These are phyloP conservation scores for Stellera chamaejasme DNA, from an alignment of 345 rosid species.

Conservation along the genomic window DNA sequence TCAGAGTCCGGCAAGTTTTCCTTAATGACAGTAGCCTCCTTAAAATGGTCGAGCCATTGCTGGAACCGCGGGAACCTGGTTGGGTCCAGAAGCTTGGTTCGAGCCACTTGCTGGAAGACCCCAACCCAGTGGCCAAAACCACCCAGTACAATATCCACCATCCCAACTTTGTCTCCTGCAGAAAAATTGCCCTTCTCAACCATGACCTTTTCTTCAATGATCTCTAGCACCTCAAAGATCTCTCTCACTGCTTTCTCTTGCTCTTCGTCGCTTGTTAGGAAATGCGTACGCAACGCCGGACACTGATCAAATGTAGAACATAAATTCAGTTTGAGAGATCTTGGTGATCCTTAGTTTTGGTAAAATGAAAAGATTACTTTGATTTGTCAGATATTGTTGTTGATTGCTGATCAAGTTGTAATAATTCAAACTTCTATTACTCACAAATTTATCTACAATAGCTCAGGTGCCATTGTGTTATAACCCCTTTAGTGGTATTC, in stretches of 20 bases:
- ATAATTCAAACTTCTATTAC: no score
- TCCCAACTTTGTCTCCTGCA: slow-evolving; percentile 9
- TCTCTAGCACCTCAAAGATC: slow-evolving; percentile 2
- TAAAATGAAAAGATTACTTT: no score
- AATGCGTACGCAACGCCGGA: not conserved
- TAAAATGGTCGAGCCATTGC: slow-evolving; percentile 11
- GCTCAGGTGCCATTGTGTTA: no score
- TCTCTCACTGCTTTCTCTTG: slow-evolving; percentile 6
- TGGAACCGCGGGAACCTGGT: slow-evolving; percentile 14
- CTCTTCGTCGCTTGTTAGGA: slow-evolving; percentile 2
- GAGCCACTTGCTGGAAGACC: slow-evolving; percentile 3
- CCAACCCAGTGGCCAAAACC: slow-evolving; percentile 6
- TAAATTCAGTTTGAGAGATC: not conserved
- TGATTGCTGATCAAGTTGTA: no score
- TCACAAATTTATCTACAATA: no score
- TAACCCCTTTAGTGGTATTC: no score
- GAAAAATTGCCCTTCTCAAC: slow-evolving; percentile 11
- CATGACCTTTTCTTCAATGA: slow-evolving; percentile 14
- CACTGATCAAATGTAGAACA: not conserved
- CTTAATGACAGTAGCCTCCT: slow-evolving; percentile 3
- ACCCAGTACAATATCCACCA: slow-evolving; percentile 17
- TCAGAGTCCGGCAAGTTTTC: not conserved
- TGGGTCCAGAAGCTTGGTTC: slow-evolving; percentile 6
- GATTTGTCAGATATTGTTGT: no score
- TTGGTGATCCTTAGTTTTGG: no score